Percentiles rank a stretch among this genome's conserved stretches.
Conservation (phyloP, 2,329 filamentous ascomycete species). For the Ceratocystis alfenasii region DNA sequence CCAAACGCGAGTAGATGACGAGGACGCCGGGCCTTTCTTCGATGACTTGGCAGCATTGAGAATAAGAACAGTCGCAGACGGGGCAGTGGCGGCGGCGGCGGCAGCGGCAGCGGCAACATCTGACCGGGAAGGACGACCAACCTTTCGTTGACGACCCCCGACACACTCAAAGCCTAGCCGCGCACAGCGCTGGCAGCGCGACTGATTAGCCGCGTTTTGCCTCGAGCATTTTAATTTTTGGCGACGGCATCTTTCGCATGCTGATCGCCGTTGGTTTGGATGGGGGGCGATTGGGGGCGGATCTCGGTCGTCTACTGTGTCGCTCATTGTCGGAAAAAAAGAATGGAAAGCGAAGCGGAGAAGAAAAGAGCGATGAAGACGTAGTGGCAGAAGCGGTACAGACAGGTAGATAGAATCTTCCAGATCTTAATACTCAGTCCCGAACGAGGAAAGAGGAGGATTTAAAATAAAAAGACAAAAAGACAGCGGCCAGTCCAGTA, state of each 20-base stretch:
- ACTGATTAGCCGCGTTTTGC: constrained; percentile 22
- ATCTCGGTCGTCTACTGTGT: neutral
- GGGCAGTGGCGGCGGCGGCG: neutral
- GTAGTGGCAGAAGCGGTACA: neutral
- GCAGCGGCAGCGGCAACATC: constrained; percentile 18
- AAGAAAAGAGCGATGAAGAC: neutral
- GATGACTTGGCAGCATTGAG: neutral
- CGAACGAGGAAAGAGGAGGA: neutral
- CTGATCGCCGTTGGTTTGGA: constrained; percentile 29
- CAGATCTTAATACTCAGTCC: neutral
- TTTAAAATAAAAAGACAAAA: neutral
- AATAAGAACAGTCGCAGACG: neutral
- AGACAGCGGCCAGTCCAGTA: neutral
- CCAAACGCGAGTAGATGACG: neutral
- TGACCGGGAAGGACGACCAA: constrained; percentile 28
- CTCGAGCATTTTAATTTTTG: constrained; percentile 30
- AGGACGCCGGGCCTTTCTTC: neutral
- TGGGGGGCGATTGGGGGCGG: constrained; percentile 24
- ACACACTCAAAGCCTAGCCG: constrained; percentile 27
- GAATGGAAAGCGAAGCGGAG: neutral
- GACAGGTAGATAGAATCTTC: neutral
- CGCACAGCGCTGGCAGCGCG: constrained; percentile 27
- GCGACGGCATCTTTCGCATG: constrained; percentile 29
- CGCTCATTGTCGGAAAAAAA: neutral
- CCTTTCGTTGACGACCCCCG: constrained; percentile 27